Evolutionary conservation across 345 rosid genomes (phyloP).

Genomic region (Bruguiera parviflora): DNA sequence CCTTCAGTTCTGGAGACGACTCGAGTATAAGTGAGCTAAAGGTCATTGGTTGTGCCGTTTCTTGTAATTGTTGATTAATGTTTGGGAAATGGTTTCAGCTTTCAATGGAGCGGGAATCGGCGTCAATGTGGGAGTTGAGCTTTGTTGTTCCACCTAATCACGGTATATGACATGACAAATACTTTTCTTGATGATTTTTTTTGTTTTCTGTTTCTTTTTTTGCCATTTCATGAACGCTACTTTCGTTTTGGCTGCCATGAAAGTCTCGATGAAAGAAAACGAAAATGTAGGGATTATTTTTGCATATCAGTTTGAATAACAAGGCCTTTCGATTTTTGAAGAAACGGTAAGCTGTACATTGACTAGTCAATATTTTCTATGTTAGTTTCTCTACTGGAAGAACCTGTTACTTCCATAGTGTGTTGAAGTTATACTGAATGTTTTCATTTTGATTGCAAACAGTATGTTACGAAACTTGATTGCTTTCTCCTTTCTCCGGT

Average conservation of each 20-base stretch:
- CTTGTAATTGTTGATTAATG: no score
- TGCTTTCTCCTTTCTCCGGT: constrained; percentile 9
- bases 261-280: neutral
- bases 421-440: no score
- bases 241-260: constrained; percentile 17
- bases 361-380: no score
- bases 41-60: no score
- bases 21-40: no score
- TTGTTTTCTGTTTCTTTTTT: neutral
- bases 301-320: neutral
- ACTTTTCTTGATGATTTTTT: neutral
- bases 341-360: neutral
- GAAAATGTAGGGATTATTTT: neutral
- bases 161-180: constrained; percentile 34
- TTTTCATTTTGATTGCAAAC: neutral
- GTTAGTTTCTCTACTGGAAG: no score
- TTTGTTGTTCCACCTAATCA: constrained; percentile 98
- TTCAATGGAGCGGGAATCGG: constrained; percentile 84
- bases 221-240: neutral
- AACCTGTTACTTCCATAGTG: no score
- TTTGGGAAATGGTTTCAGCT: constrained; percentile 39
- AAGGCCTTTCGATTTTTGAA: neutral
- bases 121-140: constrained; percentile 85
- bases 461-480: neutral
- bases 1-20: no score